phyloP scores from a whole-genome alignment of 768 basidiomycete genomes.

The Calocybe indica region DNA sequence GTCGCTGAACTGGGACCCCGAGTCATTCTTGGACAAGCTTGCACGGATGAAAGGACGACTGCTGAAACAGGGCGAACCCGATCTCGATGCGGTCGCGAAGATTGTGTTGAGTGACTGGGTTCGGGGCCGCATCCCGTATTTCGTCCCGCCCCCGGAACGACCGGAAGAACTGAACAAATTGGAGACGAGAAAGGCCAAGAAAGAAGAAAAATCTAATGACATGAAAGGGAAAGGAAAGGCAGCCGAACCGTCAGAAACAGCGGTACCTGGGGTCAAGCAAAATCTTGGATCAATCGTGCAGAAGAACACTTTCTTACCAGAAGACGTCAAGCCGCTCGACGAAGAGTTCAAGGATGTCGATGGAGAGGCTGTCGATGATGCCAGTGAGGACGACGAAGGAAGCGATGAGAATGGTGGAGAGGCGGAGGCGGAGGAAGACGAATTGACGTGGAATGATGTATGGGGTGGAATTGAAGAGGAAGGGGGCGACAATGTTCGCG shows the following conservation, averaged over 20 bases:
- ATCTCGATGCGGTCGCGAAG: slow-evolving; percentile 87
- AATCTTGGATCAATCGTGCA: slow-evolving; percentile 83
- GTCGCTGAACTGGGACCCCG: slow-evolving; percentile 56
- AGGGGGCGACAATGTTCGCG: slow-evolving; percentile 10
- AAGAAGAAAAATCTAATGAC: slow-evolving; percentile 33
- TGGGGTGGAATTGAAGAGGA: slow-evolving; percentile 53
- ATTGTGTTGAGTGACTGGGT: slow-evolving; percentile 97
- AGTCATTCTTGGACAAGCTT: slow-evolving; percentile 76
- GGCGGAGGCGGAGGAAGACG: slow-evolving; percentile 41
- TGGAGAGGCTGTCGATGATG: slow-evolving; percentile 29
- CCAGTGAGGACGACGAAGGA: slow-evolving; percentile 32
- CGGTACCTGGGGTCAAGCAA: slow-evolving; percentile 69
- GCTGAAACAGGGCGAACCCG: slow-evolving; percentile 92
- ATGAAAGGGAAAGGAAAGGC: slow-evolving; percentile 53
- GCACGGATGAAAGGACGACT: slow-evolving; percentile 90
- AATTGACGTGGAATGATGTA: slow-evolving; percentile 83
- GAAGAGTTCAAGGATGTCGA: slow-evolving; percentile 37
- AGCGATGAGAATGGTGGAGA: slow-evolving; percentile 34
- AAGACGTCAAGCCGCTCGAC: slow-evolving; percentile 71
- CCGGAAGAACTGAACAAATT: slow-evolving; percentile 61
- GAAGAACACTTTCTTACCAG: slow-evolving; percentile 81
- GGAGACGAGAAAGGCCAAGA: slow-evolving; percentile 51
- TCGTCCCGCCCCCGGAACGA: slow-evolving; percentile 86
- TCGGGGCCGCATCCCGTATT: slow-evolving; percentile 94
- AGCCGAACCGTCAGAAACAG: slow-evolving; percentile 25